Conservation (phyloP, 768 basidiomycete genomes). For the Trametes gibbosa region DNA sequence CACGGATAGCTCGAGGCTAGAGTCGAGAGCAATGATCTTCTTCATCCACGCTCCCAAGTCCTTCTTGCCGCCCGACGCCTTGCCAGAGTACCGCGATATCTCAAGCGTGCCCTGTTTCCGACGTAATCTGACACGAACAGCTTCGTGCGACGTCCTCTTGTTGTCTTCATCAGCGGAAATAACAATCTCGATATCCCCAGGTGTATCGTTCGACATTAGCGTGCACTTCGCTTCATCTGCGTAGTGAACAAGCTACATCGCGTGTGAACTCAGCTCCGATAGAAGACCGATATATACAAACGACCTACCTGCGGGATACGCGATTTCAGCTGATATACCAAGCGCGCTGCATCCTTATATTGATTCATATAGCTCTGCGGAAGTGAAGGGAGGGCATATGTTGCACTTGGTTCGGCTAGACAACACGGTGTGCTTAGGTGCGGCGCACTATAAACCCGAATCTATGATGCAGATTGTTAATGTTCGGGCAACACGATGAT, state of each 20-base stretch:
- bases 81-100: constrained; percentile 18
- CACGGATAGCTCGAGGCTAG: neutral
- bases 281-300: neutral
- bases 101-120: constrained; percentile 21
- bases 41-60: constrained; percentile 25
- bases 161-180: constrained; percentile 21
- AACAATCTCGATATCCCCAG: constrained; percentile 46
- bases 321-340: constrained; percentile 49
- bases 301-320: constrained; percentile 48
- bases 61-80: neutral
- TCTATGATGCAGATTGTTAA: constrained; percentile 28
- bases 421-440: constrained; percentile 51
- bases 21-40: constrained; percentile 21
- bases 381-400: constrained; percentile 35
- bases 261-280: neutral
- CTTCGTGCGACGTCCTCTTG: neutral
- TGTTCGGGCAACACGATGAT: neutral
- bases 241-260: constrained; percentile 43
- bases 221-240: constrained; percentile 40
- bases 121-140: constrained; percentile 17
- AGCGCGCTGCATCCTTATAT: constrained; percentile 44
- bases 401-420: constrained; percentile 40
- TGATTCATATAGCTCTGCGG: constrained; percentile 43
- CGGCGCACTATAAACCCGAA: constrained; percentile 46
- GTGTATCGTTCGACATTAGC: constrained; percentile 51